Base-by-base conservation (phyloP, 148 eudicot species). In the Selenicereus undatus region DNA sequence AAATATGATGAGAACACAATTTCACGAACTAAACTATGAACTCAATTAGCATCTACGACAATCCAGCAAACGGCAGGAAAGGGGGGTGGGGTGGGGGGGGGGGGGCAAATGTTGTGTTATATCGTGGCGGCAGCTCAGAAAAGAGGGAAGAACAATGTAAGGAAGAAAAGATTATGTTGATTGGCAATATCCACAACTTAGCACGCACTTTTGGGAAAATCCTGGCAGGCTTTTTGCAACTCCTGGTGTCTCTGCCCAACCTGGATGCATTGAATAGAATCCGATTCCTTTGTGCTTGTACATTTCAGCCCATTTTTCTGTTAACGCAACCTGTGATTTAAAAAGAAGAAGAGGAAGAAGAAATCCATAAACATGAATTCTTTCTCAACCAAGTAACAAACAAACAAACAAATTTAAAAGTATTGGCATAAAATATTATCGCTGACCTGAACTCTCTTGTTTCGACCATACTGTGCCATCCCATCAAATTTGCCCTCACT, bases 171-270 rank as follows among this genome's bases (percentile, higher is more conserved):
- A 66, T 66, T 24, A 66, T 26, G 1, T 66, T 11, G 71, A 27
- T 64, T 64, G 69, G 12, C 56, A 75, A 20, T 69, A 78, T 2
- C n/a, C 43, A 74, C n/a, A 27, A 11, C 35, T 50, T 11, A 71
- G 42, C 26, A 54, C 82, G 83, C 90, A 95, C 97, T 80, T 79
- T 88, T 93, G 82, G 78, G 95, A 88, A 83, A 95, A 95, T 29
- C 78, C 85, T 22, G 99, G 97, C 83, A 95, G 77, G 84, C 97
- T 95, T 68, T 84, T 91, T 54, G 91, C 78, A 60, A 95, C 95
- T 77, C 97, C 97, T 52, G 99, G 97, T 29, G 98, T 96, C 88
- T 89, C 98, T n/a, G 97, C 98, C 99, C 98, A 96, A n/a, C 98
- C 99, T 3, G 99, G 99, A 90, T 96, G 99, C 99, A 93, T 96